Percentiles rank a stretch among this genome's conserved stretches.
Evolutionary conservation across 2,329 filamentous ascomycete species (phyloP).

Genomic region (Trichoderma sp.): DNA sequence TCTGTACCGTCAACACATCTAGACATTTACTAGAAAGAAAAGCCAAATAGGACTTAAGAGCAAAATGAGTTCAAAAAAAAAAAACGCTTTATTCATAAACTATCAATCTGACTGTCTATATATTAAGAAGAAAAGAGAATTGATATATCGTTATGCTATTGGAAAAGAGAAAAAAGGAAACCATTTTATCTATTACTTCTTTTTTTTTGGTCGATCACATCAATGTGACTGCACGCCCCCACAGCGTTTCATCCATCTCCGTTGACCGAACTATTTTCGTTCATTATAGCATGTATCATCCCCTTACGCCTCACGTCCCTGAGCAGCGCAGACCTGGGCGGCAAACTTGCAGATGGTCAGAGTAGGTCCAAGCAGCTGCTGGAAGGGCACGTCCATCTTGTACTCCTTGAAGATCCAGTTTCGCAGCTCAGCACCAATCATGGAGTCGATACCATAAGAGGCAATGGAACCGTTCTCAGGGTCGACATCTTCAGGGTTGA

Average conservation of each 20-base stretch:
- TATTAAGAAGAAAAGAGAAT: neutral
- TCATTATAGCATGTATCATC: neutral
- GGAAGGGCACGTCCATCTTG: conserved; percentile 39
- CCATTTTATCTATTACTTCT: neutral
- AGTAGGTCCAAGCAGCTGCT: conserved; percentile 35
- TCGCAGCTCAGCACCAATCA: conserved; percentile 38
- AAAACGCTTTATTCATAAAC: neutral
- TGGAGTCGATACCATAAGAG: conserved; percentile 37
- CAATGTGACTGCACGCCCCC: neutral
- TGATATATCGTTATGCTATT: neutral
- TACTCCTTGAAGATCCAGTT: conserved; percentile 39
- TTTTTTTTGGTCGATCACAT: neutral
- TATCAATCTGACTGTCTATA: neutral
- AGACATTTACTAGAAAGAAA: too few species aligned
- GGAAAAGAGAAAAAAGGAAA: neutral
- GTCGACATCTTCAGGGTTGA: conserved; percentile 22
- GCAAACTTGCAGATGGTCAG: conserved; percentile 29
- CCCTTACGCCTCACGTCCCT: neutral
- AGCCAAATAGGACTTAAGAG: too few species aligned
- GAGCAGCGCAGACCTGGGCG: neutral
- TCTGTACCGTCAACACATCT: neutral
- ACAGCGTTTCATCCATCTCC: neutral
- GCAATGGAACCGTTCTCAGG: conserved; percentile 25
- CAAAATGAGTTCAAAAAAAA: neutral
- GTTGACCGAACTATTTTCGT: neutral